These are phyloP conservation scores for Asterophora parasitica DNA, from an alignment of 768 basidiomycete genomes.

Conservation along the genomic window DNA sequence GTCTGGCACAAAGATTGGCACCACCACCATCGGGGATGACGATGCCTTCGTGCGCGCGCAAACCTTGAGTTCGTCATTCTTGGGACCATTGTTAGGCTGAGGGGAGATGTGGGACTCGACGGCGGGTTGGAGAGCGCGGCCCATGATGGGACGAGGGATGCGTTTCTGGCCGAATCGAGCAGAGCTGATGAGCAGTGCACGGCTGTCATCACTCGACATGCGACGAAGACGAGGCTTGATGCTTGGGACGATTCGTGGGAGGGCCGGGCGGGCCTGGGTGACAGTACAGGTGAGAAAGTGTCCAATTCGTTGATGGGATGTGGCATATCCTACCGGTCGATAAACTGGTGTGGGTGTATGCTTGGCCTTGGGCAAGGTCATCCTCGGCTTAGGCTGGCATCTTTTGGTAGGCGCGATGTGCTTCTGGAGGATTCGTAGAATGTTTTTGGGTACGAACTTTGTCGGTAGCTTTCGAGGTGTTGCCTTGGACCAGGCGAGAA, in stretches of 20 bases:
- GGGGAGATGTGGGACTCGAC: not conserved
- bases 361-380: too few relatives aligned
- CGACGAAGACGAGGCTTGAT: conserved; percentile 12
- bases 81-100: conserved; percentile 1
- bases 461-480: not conserved
- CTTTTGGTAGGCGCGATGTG: not conserved
- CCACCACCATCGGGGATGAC: not conserved
- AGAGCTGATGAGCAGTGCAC: conserved; percentile 7
- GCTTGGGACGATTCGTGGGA: conserved; percentile 12
- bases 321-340: conserved; percentile 6
- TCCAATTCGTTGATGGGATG: not conserved
- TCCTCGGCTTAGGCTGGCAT: not conserved
- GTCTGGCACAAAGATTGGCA: too few relatives aligned
- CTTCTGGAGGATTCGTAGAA: not conserved
- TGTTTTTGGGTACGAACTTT: not conserved
- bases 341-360: not conserved
- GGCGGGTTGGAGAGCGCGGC: not conserved
- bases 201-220: conserved; percentile 12
- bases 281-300: not conserved
- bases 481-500: not conserved
- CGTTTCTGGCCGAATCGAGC: conserved; percentile 9
- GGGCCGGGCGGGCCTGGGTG: conserved; percentile 3
- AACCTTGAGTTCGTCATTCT: conserved; percentile 8
- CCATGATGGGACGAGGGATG: not conserved
- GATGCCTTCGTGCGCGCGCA: not conserved